These are phyloP conservation scores for Paecilomyces formosus DNA, from an alignment of 2,329 filamentous ascomycete species.

Conservation along the genomic window DNA sequence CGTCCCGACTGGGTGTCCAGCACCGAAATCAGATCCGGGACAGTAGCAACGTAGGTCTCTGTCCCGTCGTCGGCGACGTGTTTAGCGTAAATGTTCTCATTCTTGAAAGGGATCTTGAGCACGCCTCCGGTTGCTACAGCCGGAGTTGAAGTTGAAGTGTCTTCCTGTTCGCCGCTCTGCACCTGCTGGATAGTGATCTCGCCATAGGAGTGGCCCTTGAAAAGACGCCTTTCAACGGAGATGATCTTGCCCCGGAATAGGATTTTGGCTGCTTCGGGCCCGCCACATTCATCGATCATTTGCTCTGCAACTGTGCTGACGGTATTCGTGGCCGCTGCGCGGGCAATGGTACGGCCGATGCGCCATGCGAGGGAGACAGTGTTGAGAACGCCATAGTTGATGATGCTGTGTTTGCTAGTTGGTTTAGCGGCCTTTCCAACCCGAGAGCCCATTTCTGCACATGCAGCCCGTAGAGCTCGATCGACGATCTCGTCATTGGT, in stretches of 20 bases:
- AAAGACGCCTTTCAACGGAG: constrained; percentile 45
- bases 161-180: constrained; percentile 18
- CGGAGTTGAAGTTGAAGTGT: constrained; percentile 7
- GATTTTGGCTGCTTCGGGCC: constrained; percentile 45
- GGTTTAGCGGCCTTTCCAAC: constrained; percentile 36
- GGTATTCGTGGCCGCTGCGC: constrained; percentile 42
- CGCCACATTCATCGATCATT: constrained; percentile 54
- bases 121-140: constrained; percentile 36
- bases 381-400: constrained; percentile 30
- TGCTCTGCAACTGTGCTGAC: constrained; percentile 9
- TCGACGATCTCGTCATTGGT: constrained; percentile 31
- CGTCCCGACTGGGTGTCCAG: constrained; percentile 52
- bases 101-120: constrained; percentile 65
- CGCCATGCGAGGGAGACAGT: constrained; percentile 39
- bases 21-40: constrained; percentile 26
- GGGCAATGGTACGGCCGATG: constrained; percentile 54
- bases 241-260: constrained; percentile 60
- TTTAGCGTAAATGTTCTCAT: constrained; percentile 61
- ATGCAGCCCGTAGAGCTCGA: constrained; percentile 33
- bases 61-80: constrained; percentile 25
- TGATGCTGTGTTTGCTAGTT: constrained; percentile 29
- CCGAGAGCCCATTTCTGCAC: constrained; percentile 34
- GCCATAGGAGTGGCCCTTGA: constrained; percentile 1
- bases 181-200: constrained; percentile 1
- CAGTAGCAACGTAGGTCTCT: constrained; percentile 16